Conservation (phyloP, 257 asterid species). For the Salvia hispanica region DNA sequence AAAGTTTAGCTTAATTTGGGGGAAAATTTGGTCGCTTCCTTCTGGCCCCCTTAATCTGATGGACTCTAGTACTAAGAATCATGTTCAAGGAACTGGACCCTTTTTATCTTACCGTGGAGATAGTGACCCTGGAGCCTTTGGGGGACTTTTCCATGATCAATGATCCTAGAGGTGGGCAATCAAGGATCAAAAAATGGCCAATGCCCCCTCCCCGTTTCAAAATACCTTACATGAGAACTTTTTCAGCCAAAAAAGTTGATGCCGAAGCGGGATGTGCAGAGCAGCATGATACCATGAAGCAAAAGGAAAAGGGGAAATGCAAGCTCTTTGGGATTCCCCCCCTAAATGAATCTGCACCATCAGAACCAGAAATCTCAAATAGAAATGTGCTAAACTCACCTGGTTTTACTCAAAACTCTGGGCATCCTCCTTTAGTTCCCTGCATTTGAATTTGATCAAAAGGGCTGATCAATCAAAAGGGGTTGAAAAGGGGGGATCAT, state of each 20-base stretch:
- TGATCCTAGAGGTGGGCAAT: constrained; percentile 48
- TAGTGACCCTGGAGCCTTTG: constrained; percentile 45
- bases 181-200: constrained; percentile 69
- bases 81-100: constrained; percentile 45
- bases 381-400: constrained; percentile 37
- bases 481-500: constrained; percentile 54
- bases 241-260: constrained; percentile 58
- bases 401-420: constrained; percentile 33
- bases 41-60: constrained; percentile 63
- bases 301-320: constrained; percentile 71
- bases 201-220: constrained; percentile 70
- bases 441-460: constrained; percentile 60
- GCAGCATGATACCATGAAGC: constrained; percentile 48
- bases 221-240: constrained; percentile 55
- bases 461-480: constrained; percentile 45
- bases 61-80: constrained; percentile 57
- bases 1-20: constrained; percentile 48
- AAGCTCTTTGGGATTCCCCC: constrained; percentile 89
- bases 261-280: constrained; percentile 47
- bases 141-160: constrained; percentile 51
- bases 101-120: constrained; percentile 60
- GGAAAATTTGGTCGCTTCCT: constrained; percentile 65
- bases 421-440: constrained; percentile 46
- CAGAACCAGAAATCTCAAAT: constrained; percentile 44
- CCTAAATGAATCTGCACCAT: constrained; percentile 40